Conservation (phyloP, 2,329 filamentous ascomycete species). For the Penicillium olsonii region DNA sequence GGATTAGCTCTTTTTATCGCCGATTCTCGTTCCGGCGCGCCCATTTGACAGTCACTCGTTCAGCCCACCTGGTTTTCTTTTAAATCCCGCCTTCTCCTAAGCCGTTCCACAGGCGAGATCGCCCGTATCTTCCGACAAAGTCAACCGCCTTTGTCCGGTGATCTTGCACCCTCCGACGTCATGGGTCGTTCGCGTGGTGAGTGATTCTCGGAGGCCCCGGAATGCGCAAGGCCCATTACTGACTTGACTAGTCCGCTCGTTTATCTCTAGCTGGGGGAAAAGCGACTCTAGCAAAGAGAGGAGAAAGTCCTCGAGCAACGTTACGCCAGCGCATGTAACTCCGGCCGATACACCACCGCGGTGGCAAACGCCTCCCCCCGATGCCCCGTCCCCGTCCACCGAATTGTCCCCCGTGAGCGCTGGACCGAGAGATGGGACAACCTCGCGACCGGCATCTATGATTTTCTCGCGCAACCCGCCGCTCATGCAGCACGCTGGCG, state of each 20-base stretch:
- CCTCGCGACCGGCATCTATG: slow-evolving; percentile 79
- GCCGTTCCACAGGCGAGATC: slow-evolving; percentile 11
- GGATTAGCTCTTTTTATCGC: slow-evolving; percentile 14
- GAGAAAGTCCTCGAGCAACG: slow-evolving; percentile 32
- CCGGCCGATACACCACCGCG: slow-evolving; percentile 26
- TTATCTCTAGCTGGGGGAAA: slow-evolving; percentile 65
- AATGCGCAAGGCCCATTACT: slow-evolving; percentile 14
- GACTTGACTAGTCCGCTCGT: slow-evolving; percentile 70
- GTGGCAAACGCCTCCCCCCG: slow-evolving; percentile 36
- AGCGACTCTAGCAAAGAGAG: slow-evolving; percentile 38
- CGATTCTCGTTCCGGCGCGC: slow-evolving; percentile 5
- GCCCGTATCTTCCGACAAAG: background rate
- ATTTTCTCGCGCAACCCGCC: slow-evolving; percentile 82
- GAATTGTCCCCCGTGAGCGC: slow-evolving; percentile 41
- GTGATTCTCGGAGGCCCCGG: slow-evolving; percentile 18
- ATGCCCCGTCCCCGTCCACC: slow-evolving; percentile 36
- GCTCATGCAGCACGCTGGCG: slow-evolving; percentile 78
- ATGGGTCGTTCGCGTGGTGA: slow-evolving; percentile 45
- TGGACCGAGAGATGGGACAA: slow-evolving; percentile 47
- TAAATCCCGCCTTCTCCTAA: slow-evolving; percentile 8
- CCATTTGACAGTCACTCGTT: slow-evolving; percentile 11
- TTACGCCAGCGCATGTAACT: slow-evolving; percentile 18
- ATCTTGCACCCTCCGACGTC: slow-evolving; percentile 17
- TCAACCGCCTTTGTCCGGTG: slow-evolving; percentile 5
- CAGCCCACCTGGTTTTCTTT: slow-evolving; percentile 16